A percentile compares a stretch with the other conserved stretches of the same genome.
These are phyloP conservation scores for Pleomassaria siparia DNA, from an alignment of 2,329 filamentous ascomycete species.

Conservation along the genomic window DNA sequence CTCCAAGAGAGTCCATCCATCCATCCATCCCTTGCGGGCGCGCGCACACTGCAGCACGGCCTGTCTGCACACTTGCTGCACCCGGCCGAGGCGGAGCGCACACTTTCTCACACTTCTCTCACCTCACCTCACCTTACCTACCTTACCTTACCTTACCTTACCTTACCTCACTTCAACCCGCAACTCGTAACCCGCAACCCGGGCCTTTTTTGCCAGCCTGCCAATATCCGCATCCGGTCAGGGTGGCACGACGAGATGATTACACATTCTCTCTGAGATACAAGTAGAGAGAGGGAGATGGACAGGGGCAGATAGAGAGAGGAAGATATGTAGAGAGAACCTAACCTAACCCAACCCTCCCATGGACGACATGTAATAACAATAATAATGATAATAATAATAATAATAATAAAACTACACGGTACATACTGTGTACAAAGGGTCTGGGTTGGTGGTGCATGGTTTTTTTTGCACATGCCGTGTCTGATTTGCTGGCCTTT, in stretches of 20 bases:
- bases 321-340: too few species aligned
- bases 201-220: slow-evolving; percentile 10
- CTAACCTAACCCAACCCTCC: slow-evolving; percentile 7
- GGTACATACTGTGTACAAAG: slow-evolving; percentile 16
- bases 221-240: too few species aligned
- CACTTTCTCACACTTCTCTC: slow-evolving; percentile 14
- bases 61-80: too few species aligned
- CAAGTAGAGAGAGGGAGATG: too few species aligned
- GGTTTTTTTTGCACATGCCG: slow-evolving; percentile 32
- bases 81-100: slow-evolving; percentile 27
- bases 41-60: slow-evolving; percentile 12
- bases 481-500: slow-evolving; percentile 27
- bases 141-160: too few species aligned
- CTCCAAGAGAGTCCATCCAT: not conserved
- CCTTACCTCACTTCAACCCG: too few species aligned
- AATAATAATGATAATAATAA: too few species aligned
- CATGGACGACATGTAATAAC: too few species aligned
- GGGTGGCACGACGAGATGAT: too few species aligned
- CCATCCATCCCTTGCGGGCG: not conserved
- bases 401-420: slow-evolving; percentile 15
- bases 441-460: slow-evolving; percentile 29
- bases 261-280: too few species aligned
- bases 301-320: too few species aligned
- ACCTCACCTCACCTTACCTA: slow-evolving; percentile 11
- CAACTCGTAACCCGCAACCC: too few species aligned